Base-by-base conservation (phyloP, 2,329 filamentous ascomycete species). In the Fusarium succisae region DNA sequence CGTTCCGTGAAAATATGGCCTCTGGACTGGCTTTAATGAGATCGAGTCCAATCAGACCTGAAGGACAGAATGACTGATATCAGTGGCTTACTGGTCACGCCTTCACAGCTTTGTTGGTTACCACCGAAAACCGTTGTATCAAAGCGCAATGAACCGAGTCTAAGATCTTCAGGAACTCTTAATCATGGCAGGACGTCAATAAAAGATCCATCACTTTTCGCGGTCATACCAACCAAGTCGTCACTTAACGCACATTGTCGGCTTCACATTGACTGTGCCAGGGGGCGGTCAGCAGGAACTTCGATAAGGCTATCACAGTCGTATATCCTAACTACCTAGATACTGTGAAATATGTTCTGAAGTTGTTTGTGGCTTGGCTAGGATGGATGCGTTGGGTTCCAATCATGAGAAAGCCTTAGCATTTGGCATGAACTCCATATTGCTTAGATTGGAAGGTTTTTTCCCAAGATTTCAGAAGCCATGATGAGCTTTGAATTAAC, bases 21-120 rank as follows among this genome's bases (percentile, higher is more conserved):
- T 62, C 66, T 68, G 63, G 72, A 72, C 72, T 45, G 47, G 30
- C 51, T 28, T 70, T 64, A 63, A 70, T 73, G 66, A 63, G 59
- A 73, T 68, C 63, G 51, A 70, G 70, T 71, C 76, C 48, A 76
- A 75, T 66, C 70, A 70, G 63, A 54, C 53, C 37, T 53, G 54
- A 45, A 71, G 51, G 48, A 55, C 62, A 64, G 61, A 56, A 62
- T 69, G 48, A 32, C 51, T 45, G 64, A 67, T 26, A 41, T 43
- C 43, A 43, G 45, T 43, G 28, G 59, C 61, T 44, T 53, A 68
- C 54, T 66, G 37, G 38, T 30, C 41, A 43, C 44, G 38, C 43
- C 39, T 58, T 26, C 18, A 39, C 14, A 48, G 37, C 26, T 38
- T 45, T 63, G 37, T 12, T 50, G 58, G 24, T 62, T 45, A 38